phyloP scores from a whole-genome alignment of 805 yeast species.

The Candida anglica region DNA sequence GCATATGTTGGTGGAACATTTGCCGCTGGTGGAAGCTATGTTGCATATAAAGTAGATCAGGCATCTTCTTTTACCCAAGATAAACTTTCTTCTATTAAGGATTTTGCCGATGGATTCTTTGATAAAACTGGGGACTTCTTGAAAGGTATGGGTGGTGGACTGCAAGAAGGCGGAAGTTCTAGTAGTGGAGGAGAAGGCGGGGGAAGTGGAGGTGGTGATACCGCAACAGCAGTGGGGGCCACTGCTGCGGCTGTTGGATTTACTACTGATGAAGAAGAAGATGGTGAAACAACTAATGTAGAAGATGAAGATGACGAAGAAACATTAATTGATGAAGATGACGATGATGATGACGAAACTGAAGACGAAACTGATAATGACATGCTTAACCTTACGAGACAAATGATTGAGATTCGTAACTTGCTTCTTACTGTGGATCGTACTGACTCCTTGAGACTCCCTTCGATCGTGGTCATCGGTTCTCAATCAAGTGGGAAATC shows the following conservation, averaged over 20 bases:
- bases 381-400: constrained; percentile 85
- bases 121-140: constrained; percentile 46
- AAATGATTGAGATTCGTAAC: constrained; percentile 93
- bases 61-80: constrained; percentile 71
- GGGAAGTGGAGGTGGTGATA: constrained; percentile 31
- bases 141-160: constrained; percentile 20
- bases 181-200: constrained; percentile 25
- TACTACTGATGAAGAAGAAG: constrained; percentile 25
- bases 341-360: constrained; percentile 41
- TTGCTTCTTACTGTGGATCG: constrained; percentile 74
- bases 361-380: constrained; percentile 66
- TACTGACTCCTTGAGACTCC: constrained; percentile 73
- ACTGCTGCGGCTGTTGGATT: constrained; percentile 53
- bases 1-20: constrained; percentile 85
- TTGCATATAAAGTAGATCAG: constrained; percentile 88
- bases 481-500: constrained; percentile 98
- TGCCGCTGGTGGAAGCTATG: constrained; percentile 93
- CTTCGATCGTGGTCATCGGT: constrained; percentile 95
- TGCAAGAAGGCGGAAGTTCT: constrained; percentile 16
- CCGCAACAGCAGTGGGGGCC: constrained; percentile 41
- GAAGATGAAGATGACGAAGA: constrained; percentile 52
- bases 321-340: constrained; percentile 36
- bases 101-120: constrained; percentile 51
- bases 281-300: constrained; percentile 29
- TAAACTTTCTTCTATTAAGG: constrained; percentile 58